Conservation (phyloP, 257 asterid species). For the Datura wrightii region DNA sequence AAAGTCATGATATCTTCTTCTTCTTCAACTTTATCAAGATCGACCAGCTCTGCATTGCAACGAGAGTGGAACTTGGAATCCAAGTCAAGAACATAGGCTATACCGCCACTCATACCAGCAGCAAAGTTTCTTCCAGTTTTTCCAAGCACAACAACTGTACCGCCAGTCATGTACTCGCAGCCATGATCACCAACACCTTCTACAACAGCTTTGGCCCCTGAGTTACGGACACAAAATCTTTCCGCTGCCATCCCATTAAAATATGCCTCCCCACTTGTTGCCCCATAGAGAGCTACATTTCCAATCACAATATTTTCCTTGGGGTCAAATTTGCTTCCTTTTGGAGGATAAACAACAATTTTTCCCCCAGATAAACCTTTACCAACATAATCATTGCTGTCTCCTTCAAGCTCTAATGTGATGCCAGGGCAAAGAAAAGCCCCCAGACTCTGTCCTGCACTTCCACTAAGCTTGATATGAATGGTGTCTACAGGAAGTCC, state of each 20-base stretch:
- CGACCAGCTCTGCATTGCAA: slow-evolving; percentile 92
- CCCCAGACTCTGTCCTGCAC: slow-evolving; percentile 99
- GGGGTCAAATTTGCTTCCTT: slow-evolving; percentile 84
- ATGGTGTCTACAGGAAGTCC: slow-evolving; percentile 92
- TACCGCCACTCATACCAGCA: slow-evolving; percentile 99
- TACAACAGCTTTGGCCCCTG: slow-evolving; percentile 95
- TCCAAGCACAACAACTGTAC: slow-evolving; percentile 89
- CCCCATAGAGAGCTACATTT: slow-evolving; percentile 96
- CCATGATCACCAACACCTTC: slow-evolving; percentile 99
- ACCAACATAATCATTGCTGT: slow-evolving; percentile 98
- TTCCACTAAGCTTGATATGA: slow-evolving; percentile 86
- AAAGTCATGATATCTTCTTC: slow-evolving; percentile 84
- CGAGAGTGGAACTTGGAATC: slow-evolving; percentile 70
- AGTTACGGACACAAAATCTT: slow-evolving; percentile 95
- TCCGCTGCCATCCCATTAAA: slow-evolving; percentile 99
- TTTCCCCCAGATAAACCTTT: slow-evolving; percentile 98
- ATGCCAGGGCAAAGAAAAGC: slow-evolving; percentile 97
- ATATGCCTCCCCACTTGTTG: slow-evolving; percentile 94
- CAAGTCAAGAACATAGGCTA: slow-evolving; percentile 88
- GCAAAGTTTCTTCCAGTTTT: slow-evolving; percentile 96
- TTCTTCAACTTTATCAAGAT: slow-evolving; percentile 86
- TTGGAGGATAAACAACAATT: slow-evolving; percentile 90
- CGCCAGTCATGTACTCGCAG: slow-evolving; percentile 99
- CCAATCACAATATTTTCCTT: slow-evolving; percentile 96
- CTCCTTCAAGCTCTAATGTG: slow-evolving; percentile 97